Conservation (phyloP, 306 rosid genomes). For the Sechiopsis laciniata region DNA sequence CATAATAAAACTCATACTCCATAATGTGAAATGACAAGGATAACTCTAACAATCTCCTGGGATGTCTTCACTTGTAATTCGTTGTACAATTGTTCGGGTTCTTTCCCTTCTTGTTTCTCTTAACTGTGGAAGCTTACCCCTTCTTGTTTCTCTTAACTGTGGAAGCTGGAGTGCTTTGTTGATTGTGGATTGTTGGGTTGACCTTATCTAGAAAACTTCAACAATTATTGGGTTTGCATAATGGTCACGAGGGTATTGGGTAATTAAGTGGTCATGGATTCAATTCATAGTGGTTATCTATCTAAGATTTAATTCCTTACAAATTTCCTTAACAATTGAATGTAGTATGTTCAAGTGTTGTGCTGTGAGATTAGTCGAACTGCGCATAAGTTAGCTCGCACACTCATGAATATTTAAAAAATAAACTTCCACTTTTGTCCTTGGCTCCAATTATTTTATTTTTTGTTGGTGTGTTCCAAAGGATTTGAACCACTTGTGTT, state of each 20-base stretch:
- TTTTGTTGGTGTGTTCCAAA: neutral
- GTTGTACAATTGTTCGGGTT: neutral
- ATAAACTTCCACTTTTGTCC: neutral
- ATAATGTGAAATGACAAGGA: too few species aligned
- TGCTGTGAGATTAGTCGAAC: too few species aligned
- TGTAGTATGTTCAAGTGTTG: too few species aligned
- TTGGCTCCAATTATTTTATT: neutral
- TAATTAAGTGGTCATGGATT: too few species aligned
- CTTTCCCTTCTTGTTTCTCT: slow-evolving; percentile 3
- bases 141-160: neutral
- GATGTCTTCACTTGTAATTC: neutral
- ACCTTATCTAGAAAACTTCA: neutral
- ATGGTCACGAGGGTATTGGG: too few species aligned
- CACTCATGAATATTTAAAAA: too few species aligned
- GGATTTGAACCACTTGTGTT: slow-evolving; percentile 6
- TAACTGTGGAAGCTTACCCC: slow-evolving; percentile 6
- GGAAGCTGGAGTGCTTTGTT: neutral
- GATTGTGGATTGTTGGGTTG: neutral
- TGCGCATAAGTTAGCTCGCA: too few species aligned
- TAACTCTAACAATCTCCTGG: neutral
- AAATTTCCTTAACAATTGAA: too few species aligned
- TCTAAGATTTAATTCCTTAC: too few species aligned
- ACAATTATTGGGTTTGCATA: too few species aligned
- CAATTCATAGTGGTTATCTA: too few species aligned
- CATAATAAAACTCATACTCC: too few species aligned